phyloP scores from a whole-genome alignment of 2,329 filamentous ascomycete species.

The Arthrobotrys megalospora region DNA sequence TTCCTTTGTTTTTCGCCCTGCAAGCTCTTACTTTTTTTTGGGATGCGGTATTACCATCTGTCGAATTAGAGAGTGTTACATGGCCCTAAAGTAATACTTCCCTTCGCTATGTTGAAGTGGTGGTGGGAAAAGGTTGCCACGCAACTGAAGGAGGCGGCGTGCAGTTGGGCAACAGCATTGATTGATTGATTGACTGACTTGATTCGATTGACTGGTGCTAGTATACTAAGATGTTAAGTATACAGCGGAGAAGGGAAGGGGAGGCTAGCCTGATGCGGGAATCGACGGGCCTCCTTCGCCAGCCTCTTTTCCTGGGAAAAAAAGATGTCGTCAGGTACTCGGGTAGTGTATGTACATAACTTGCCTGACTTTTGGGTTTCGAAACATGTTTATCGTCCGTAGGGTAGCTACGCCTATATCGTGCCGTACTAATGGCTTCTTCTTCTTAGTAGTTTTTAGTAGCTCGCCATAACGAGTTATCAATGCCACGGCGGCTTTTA shows the following conservation, averaged over 20 bases:
- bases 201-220: too few relatives aligned
- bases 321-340: too few relatives aligned
- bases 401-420: neutral
- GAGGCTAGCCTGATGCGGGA: slow-evolving; percentile 21
- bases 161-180: slow-evolving; percentile 1
- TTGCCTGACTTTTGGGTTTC: too few relatives aligned
- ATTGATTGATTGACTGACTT: neutral
- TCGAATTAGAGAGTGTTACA: slow-evolving; percentile 34
- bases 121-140: slow-evolving; percentile 14
- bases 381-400: slow-evolving; percentile 10
- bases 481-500: slow-evolving; percentile 6
- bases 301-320: slow-evolving; percentile 6
- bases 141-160: slow-evolving; percentile 26
- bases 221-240: neutral
- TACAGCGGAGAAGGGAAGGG: neutral
- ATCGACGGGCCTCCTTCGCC: slow-evolving; percentile 3
- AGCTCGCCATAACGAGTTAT: neutral
- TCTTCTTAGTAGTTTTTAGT: slow-evolving; percentile 1
- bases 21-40: too few relatives aligned
- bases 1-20: neutral
- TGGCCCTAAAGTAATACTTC: slow-evolving; percentile 9
- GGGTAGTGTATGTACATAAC: neutral
- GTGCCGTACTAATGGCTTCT: slow-evolving; percentile 7
- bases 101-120: neutral
- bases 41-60: slow-evolving; percentile 11